Evolutionary conservation across 495 filamentous ascomycete genomes (phyloP), one percentile per base, ranked within the genome.

Genomic region (Rostrohypoxylon terebratum): DNA sequence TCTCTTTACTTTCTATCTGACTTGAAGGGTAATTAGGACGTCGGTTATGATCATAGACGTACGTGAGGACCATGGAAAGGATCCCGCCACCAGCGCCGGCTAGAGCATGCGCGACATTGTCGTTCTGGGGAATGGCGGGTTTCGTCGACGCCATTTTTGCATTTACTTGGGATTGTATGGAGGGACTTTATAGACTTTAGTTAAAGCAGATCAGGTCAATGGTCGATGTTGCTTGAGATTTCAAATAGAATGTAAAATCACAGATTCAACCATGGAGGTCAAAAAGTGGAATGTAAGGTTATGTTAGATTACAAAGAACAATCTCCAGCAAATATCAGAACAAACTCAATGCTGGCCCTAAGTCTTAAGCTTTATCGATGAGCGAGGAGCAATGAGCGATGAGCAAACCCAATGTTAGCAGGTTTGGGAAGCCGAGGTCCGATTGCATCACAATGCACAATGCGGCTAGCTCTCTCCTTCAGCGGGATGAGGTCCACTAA

Each of bases 21-120:
- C 2, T 38, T 9, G 2, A 1, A 18, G 5, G 16, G 9, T 4
- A 16, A 33, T 18, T 40, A 51, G 61, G 42, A 45, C n/a, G n/a
- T 45, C 14, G 18, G 9, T 45, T 20, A 20, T 20, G 42, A 5
- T 45, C 42, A 31, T 48, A 63, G 36, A 63, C 87, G 25, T 85
- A 97, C 90, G 96, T 98, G 78, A 99, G 80, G 68, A 93, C 88
- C 95, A 98, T 98, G 40, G 96, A 97, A 18, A 98, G 85, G 31
- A 98, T 89, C 34, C 96, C 96, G 68, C 96, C 96, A 65, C 96
- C 93, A 42, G 93, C 93, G 59, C 94, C 94, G 47, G 93, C 90
- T 65, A 97, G 84, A 59, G 93, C 92, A 81, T 97, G 93, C 58
- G 94, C 91, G 77, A 97, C 91, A 80, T 97, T 96, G 83, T 97